Base-by-base conservation (phyloP, 2,329 filamentous ascomycete genomes). In the Zasmidium cellare region DNA sequence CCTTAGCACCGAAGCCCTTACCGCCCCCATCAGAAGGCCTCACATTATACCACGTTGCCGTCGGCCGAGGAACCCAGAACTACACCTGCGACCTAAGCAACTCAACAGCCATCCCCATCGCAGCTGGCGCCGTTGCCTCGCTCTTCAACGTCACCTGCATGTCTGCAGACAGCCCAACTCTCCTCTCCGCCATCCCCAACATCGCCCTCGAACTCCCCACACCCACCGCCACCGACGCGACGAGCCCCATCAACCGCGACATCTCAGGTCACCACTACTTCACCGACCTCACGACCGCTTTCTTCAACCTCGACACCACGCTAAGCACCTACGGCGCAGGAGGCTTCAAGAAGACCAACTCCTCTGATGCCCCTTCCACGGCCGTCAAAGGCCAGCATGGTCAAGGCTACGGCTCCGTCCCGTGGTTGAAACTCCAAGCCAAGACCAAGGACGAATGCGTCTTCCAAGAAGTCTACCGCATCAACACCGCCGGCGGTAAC, bases 61-160 rank as follows among this genome's bases (percentile, higher is more conserved):
- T 97, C 61, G 93, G 93, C 68, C 87, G 91, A 46, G 93, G 93
- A 59, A 94, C 90, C 7, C 87, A 97, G 78, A 97, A 97, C 82
- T 97, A 97, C 80, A 96, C 91, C 52, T 97, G 93, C 80, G 77
- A 82, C 54, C 63, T 72, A 2, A 59, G 65, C 57, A 83, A 88
- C 66, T 71, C 83, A 1, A 83, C 82, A 2, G 82, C 85, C 0
- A 77, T 76, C 0, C 92, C 93, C 14, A 80, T 79, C 9, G 80
- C 87, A 18, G 75, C 80, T 51, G 93, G 93, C 62, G 93, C 93
- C 54, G 71, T 91, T 0, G 93, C 93, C 55, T 87, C 85, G 1
- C 89, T 97, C 67, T 97, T 90, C 86, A 92, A 97, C 76, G 89
- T 87, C 58, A 90, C 87, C 66, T 97, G 93, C 76, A 75, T 93